A percentile compares a stretch with the other conserved stretches of the same genome.
phyloP scores from a whole-genome alignment of 225 moss, liverwort and hornwort genomes.

The Pleurozium schreberi region DNA sequence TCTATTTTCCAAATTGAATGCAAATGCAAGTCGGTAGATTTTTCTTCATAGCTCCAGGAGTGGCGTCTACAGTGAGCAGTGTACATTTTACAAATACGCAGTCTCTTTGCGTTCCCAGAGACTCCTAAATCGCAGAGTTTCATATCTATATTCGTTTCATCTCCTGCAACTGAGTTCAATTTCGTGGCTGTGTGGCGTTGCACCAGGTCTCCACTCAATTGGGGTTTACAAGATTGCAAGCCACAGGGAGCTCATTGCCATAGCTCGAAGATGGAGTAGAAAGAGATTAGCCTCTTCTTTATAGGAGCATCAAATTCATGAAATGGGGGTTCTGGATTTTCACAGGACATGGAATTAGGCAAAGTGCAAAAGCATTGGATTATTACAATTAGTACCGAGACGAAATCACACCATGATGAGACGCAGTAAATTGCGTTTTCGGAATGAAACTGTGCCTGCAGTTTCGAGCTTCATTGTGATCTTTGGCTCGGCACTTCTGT shows the following conservation, averaged over 20 bases:
- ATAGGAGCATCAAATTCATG: neutral
- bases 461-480: constrained; percentile 13
- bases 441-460: neutral
- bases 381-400: neutral
- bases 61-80: neutral
- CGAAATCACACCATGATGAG: neutral
- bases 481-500: constrained; percentile 15
- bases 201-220: neutral
- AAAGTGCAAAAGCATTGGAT: neutral
- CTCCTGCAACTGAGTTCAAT: neutral
- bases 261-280: neutral
- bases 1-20: neutral
- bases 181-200: neutral
- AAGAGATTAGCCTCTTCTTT: neutral
- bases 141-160: neutral
- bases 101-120: neutral
- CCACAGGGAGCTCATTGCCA: neutral
- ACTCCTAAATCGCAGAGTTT: neutral
- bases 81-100: neutral
- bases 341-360: constrained; percentile 10
- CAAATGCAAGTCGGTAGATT: neutral
- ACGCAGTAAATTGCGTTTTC: neutral
- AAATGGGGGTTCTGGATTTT: neutral
- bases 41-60: neutral
- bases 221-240: neutral